phyloP scores from a whole-genome alignment of 1,284 basidiomycete genomes.

The Peniophora sp. region DNA sequence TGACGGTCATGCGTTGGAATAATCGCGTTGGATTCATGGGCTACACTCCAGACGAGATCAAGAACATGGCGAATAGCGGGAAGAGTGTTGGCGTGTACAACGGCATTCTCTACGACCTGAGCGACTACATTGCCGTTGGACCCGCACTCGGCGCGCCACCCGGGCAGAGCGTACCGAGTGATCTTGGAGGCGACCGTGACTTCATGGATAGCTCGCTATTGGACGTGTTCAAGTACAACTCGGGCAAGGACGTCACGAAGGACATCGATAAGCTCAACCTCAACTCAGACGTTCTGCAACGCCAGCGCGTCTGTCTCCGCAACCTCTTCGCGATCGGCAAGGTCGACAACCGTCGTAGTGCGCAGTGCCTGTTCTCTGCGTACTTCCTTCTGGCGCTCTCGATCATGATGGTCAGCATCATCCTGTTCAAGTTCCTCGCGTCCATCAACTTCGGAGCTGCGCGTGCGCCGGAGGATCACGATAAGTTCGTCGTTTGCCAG shows the following conservation, averaged over 20 bases:
- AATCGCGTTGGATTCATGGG: conserved; percentile 88
- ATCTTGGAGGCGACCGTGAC: conserved; percentile 36
- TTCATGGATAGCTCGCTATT: conserved; percentile 80
- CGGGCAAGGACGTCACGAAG: conserved; percentile 84
- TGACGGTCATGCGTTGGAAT: conserved; percentile 85
- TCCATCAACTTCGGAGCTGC: conserved; percentile 83
- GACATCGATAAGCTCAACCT: conserved; percentile 63
- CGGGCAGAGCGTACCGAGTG: conserved; percentile 47
- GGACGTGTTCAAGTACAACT: conserved; percentile 75
- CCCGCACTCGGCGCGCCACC: conserved; percentile 51
- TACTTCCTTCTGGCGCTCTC: conserved; percentile 91
- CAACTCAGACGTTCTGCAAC: conserved; percentile 54
- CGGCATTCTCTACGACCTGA: conserved; percentile 83
- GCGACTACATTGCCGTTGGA: conserved; percentile 64
- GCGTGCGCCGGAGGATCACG: conserved; percentile 90
- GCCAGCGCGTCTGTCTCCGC: conserved; percentile 84
- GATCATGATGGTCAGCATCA: conserved; percentile 89
- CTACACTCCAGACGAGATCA: conserved; percentile 75
- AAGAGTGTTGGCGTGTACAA: conserved; percentile 77
- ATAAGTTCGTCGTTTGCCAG: conserved; percentile 98
- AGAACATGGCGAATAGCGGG: conserved; percentile 59
- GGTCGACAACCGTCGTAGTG: conserved; percentile 87
- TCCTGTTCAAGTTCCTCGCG: conserved; percentile 97
- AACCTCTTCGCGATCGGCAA: conserved; percentile 91
- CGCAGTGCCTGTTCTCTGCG: conserved; percentile 86